Evolutionary conservation across 1,284 basidiomycete genomes (phyloP).

Genomic region (Bothia castanella): DNA sequence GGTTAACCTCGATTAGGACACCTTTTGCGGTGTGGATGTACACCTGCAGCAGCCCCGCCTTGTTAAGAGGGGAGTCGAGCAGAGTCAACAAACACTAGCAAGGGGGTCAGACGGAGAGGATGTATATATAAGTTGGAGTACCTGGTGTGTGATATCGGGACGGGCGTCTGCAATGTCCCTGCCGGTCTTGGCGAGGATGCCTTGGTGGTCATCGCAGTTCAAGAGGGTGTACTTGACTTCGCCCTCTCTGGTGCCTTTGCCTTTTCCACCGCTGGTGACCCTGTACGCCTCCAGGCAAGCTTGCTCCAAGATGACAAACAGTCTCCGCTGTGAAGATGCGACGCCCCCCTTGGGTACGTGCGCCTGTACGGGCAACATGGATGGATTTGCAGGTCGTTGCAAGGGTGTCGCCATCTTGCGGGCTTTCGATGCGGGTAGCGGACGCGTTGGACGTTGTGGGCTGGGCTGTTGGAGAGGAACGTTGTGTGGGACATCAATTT

Average conservation of each 20-base stretch:
- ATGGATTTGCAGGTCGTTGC: constrained; percentile 57
- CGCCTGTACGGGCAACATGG: constrained; percentile 77
- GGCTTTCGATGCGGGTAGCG: constrained; percentile 48
- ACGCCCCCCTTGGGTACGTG: constrained; percentile 67
- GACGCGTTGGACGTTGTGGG: constrained; percentile 43
- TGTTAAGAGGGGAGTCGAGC: constrained; percentile 97
- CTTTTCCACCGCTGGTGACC: constrained; percentile 61
- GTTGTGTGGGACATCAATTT: constrained; percentile 10
- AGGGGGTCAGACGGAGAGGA: constrained; percentile 6
- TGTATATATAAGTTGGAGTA: constrained; percentile 33
- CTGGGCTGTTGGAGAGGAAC: constrained; percentile 1
- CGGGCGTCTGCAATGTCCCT: constrained; percentile 97
- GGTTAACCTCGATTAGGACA: constrained; percentile 98
- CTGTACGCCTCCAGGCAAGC: constrained; percentile 96
- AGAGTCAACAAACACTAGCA: constrained; percentile 89
- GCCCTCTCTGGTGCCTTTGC: constrained; percentile 51
- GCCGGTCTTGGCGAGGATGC: constrained; percentile 95
- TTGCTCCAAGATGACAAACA: constrained; percentile 90
- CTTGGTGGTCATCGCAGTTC: constrained; percentile 99
- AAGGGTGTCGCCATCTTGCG: constrained; percentile 44
- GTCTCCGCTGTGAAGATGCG: constrained; percentile 58
- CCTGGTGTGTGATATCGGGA: constrained; percentile 99
- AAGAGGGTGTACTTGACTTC: constrained; percentile 95
- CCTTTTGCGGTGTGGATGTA: constrained; percentile 98
- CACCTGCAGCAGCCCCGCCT: constrained; percentile 93